A percentile compares a stretch with the other conserved stretches of the same genome.
Evolutionary conservation across 2,329 filamentous ascomycete species (phyloP).

Genomic region (Penicillium crustosum): DNA sequence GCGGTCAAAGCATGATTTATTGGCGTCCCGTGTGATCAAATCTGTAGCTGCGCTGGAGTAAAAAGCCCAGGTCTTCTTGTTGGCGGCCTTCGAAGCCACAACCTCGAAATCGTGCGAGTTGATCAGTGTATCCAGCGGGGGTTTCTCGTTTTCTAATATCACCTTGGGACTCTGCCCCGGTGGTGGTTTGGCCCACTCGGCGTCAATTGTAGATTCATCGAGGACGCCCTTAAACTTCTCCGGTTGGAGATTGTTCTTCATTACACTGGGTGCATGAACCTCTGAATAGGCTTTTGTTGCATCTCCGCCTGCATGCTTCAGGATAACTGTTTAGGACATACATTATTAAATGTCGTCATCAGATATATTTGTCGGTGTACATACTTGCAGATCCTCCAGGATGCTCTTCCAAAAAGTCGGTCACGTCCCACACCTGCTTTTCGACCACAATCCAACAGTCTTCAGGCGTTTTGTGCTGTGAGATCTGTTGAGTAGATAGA

Average conservation of each 20-base stretch:
- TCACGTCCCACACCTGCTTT: constrained; percentile 66
- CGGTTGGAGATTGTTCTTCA: constrained; percentile 43
- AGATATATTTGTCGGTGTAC: background rate
- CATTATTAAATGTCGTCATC: background rate
- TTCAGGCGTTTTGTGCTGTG: constrained; percentile 49
- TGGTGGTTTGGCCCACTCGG: constrained; percentile 49
- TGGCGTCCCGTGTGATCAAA: constrained; percentile 57
- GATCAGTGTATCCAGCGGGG: constrained; percentile 56
- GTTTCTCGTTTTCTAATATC: constrained; percentile 42
- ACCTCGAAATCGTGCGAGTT: constrained; percentile 61
- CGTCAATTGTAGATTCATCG: constrained; percentile 49
- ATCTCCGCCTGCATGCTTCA: constrained; percentile 48
- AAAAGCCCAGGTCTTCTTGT: constrained; percentile 68
- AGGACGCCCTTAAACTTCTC: constrained; percentile 53
- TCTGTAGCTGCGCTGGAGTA: constrained; percentile 66
- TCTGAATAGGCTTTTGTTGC: constrained; percentile 48
- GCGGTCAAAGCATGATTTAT: constrained; percentile 54
- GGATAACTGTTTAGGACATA: constrained; percentile 37
- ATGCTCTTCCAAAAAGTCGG: constrained; percentile 64
- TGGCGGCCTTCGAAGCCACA: constrained; percentile 56
- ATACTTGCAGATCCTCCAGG: constrained; percentile 58
- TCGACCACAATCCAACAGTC: constrained; percentile 69
- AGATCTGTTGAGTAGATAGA: constrained; percentile 48
- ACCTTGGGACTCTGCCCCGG: constrained; percentile 32
- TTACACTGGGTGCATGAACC: constrained; percentile 49